Percentiles rank a stretch among this genome's conserved stretches.
Evolutionary conservation across 2,329 filamentous ascomycete species (phyloP).

Genomic region (Exophiala phaeomuriformis): DNA sequence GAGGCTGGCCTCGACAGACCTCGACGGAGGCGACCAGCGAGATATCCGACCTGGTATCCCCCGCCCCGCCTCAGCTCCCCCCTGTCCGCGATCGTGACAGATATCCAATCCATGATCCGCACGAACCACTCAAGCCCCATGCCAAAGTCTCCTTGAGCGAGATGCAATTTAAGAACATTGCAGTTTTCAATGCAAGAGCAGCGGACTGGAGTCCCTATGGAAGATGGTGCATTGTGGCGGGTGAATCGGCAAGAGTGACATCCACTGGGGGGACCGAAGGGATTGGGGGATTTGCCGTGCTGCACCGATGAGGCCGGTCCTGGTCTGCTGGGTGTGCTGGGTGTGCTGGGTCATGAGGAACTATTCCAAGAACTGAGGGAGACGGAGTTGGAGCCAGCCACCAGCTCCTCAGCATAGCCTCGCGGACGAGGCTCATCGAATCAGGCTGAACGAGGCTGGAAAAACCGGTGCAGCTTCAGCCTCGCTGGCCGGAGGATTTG

Average conservation of each 20-base stretch:
- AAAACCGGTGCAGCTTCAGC: not conserved
- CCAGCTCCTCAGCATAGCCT: not conserved
- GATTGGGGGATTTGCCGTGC: slow-evolving; percentile 16
- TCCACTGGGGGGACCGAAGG: slow-evolving; percentile 4
- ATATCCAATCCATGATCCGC: slow-evolving; percentile 18
- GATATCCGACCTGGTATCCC: not conserved
- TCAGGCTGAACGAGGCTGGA: not conserved
- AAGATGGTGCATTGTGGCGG: slow-evolving; percentile 25
- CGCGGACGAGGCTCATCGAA: not conserved
- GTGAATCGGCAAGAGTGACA: slow-evolving; percentile 11
- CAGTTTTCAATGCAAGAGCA: slow-evolving; percentile 16
- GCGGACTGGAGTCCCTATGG: slow-evolving; percentile 26
- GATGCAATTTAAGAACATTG: slow-evolving; percentile 16
- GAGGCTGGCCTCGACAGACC: slow-evolving; percentile 9
- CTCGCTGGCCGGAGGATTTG: too few species aligned
- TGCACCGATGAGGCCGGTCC: slow-evolving; percentile 5
- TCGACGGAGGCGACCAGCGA: slow-evolving; percentile 17
- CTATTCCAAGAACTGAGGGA: not conserved
- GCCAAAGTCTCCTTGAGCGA: slow-evolving; percentile 10
- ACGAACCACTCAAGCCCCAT: slow-evolving; percentile 16
- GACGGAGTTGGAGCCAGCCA: not conserved
- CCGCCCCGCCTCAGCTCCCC: not conserved
- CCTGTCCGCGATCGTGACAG: slow-evolving; percentile 11
- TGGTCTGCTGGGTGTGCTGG: not conserved
- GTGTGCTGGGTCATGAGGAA: not conserved